Base-by-base conservation (phyloP, 495 filamentous ascomycete genomes). In the Neurospora sp. region DNA sequence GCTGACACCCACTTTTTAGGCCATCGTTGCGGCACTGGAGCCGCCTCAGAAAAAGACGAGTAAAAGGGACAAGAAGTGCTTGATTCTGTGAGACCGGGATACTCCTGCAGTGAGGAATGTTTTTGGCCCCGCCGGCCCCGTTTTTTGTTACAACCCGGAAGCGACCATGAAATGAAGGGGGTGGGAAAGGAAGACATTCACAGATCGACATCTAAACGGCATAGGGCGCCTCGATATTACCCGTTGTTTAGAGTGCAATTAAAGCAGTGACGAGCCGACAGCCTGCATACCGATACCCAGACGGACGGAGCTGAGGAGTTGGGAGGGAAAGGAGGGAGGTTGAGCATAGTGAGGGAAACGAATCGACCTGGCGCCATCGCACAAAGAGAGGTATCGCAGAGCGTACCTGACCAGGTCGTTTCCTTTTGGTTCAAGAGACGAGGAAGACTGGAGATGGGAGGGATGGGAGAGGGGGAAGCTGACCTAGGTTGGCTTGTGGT, bases 1-100 rank as follows among this genome's bases (percentile, higher is more conserved):
- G 27, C 49, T 72, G 46, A 73, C 71, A 66, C 31, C 9, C 46
- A 5, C 70, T 35, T 40, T 71, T 37, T 72, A 96, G 93, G 93
- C 93, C 23, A 97, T 97, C 77, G 93, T 97, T 71, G 93, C 93
- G 71, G 93, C 93, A 4, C 87, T 96, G 54, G 93, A 96, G 82
- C 93, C 93, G n/a, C 92, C 93, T 10, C 85, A 87, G 41, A 88
- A 88, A 72, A 93, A 92, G 86, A 66, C 54, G 35, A 66, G 54
- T 66, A 91, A 91, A 85, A 86, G 83, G 78, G 78, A 76, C 73
- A 76, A 81, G 78, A 86, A 82, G 72, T 90, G 88, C 81, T 76
- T 81, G 60, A 80, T 90, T 77, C 85, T 90, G 39, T 89, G 82
- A 84, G 37, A 72, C 54, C 44, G 27, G 39, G 71, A 39, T 70